Conservation (phyloP, 768 basidiomycete genomes). For the Leccinum disarticulatum region DNA sequence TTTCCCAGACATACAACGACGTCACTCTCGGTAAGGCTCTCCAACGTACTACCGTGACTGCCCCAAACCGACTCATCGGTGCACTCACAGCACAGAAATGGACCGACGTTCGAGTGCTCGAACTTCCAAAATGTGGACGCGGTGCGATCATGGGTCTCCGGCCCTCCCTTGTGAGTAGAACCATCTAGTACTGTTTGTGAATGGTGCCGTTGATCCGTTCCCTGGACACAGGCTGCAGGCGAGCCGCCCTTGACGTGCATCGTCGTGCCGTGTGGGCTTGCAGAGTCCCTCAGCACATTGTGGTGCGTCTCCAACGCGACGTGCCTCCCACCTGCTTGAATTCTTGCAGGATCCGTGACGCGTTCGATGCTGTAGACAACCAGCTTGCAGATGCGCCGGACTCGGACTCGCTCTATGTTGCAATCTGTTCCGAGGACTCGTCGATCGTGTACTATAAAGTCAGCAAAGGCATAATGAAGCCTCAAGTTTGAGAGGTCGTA, state of each 20-base stretch:
- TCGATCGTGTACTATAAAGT: slow-evolving; percentile 86
- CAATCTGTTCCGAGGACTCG: slow-evolving; percentile 73
- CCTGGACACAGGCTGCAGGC: slow-evolving; percentile 37
- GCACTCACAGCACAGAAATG: slow-evolving; percentile 65
- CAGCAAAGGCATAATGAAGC: slow-evolving; percentile 75
- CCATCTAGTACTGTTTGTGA: background rate
- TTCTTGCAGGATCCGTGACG: slow-evolving; percentile 51
- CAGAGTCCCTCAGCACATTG: slow-evolving; percentile 62
- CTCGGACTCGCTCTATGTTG: slow-evolving; percentile 58
- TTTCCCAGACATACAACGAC: slow-evolving; percentile 81
- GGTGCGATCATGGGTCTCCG: slow-evolving; percentile 60
- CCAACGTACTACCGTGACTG: background rate
- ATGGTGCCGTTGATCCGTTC: background rate
- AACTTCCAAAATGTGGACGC: slow-evolving; percentile 53
- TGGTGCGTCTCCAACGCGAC: slow-evolving; percentile 44
- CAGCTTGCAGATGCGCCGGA: slow-evolving; percentile 29
- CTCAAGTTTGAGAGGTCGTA: slow-evolving; percentile 43
- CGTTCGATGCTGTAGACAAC: slow-evolving; percentile 49
- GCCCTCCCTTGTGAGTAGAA: slow-evolving; percentile 45
- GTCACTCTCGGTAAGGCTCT: slow-evolving; percentile 51
- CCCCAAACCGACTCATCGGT: background rate
- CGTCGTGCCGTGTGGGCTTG: slow-evolving; percentile 67
- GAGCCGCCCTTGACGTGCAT: slow-evolving; percentile 31
- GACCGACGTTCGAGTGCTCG: slow-evolving; percentile 61
- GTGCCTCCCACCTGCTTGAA: background rate